These are phyloP conservation scores for Opeltia flavorubescens DNA, from an alignment of 495 filamentous ascomycete genomes.

Conservation along the genomic window DNA sequence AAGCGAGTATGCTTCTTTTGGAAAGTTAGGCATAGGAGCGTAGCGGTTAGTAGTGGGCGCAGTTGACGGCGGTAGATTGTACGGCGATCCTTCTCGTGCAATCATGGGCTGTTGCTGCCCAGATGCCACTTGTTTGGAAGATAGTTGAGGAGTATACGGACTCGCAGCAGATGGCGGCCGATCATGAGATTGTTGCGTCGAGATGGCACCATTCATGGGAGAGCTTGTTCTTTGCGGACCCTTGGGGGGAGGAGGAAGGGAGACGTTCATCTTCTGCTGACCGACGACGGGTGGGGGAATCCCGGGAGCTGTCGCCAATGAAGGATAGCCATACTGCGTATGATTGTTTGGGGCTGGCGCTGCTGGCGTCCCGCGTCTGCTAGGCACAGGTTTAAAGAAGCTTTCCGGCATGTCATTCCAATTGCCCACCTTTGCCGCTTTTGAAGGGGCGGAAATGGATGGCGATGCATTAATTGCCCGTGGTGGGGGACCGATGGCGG, in stretches of 20 bases:
- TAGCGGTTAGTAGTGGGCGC: constrained; percentile 70
- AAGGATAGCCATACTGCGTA: neutral
- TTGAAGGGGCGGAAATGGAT: constrained; percentile 52
- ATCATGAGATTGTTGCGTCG: constrained; percentile 30
- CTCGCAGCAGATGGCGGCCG: constrained; percentile 49
- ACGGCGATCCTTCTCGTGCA: constrained; percentile 70
- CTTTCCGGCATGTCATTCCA: constrained; percentile 94
- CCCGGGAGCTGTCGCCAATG: neutral
- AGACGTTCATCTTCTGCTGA: constrained; percentile 9
- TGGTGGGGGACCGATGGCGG: constrained; percentile 40
- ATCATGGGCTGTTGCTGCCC: constrained; percentile 38
- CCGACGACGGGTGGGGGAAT: constrained; percentile 21
- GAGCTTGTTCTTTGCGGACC: constrained; percentile 42
- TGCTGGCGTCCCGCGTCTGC: constrained; percentile 58
- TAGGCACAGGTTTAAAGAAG: constrained; percentile 55
- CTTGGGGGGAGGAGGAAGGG: constrained; percentile 41
- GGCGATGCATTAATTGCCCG: constrained; percentile 45
- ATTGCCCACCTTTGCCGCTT: constrained; percentile 51
- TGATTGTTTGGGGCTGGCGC: constrained; percentile 1
- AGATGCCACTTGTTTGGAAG: constrained; percentile 24
- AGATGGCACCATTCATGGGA: constrained; percentile 26
- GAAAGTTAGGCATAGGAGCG: constrained; percentile 50
- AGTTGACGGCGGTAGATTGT: constrained; percentile 68
- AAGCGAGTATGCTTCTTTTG: constrained; percentile 23
- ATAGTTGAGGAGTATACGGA: constrained; percentile 52